phyloP scores from a whole-genome alignment of 2,329 filamentous ascomycete genomes.

The Acrodontium crateriforme region DNA sequence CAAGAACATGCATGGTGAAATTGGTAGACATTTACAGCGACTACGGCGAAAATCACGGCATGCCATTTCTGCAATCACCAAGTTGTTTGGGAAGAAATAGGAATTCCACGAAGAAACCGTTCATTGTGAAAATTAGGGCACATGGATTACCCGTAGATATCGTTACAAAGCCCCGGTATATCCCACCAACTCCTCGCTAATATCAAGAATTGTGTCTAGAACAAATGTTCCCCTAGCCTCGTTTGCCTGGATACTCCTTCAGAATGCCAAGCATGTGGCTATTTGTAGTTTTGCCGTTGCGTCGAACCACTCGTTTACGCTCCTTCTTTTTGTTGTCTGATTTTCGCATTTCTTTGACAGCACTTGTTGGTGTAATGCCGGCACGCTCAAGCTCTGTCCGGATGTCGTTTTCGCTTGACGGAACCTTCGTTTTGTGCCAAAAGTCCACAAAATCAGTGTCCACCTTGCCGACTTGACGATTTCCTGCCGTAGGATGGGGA shows the following conservation, averaged over 20 bases:
- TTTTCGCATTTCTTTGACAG: constrained; percentile 52
- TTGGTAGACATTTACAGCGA: no score
- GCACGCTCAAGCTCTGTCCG: constrained; percentile 63
- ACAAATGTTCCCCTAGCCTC: constrained; percentile 6
- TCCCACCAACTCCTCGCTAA: no score
- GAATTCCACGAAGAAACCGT: no score
- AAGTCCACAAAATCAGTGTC: constrained; percentile 71
- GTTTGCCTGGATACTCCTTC: constrained; percentile 67
- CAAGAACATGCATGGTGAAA: no score
- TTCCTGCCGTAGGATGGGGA: constrained; percentile 10
- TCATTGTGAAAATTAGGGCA: no score
- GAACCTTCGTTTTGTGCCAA: constrained; percentile 71
- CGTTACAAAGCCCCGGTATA: no score
- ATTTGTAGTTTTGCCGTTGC: constrained; percentile 71
- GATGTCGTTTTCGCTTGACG: constrained; percentile 56
- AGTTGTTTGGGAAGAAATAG: no score
- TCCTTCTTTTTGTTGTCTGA: constrained; percentile 40
- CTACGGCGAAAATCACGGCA: no score
- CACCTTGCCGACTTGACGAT: constrained; percentile 32
- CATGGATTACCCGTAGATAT: no score
- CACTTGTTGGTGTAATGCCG: constrained; percentile 72
- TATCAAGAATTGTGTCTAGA: no score
- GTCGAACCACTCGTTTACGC: constrained; percentile 61
- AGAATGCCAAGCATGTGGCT: constrained; percentile 73
- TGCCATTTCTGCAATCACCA: no score